phyloP scores from a whole-genome alignment of 2,329 filamentous ascomycete species.

The Ophiosphaerella narmari region DNA sequence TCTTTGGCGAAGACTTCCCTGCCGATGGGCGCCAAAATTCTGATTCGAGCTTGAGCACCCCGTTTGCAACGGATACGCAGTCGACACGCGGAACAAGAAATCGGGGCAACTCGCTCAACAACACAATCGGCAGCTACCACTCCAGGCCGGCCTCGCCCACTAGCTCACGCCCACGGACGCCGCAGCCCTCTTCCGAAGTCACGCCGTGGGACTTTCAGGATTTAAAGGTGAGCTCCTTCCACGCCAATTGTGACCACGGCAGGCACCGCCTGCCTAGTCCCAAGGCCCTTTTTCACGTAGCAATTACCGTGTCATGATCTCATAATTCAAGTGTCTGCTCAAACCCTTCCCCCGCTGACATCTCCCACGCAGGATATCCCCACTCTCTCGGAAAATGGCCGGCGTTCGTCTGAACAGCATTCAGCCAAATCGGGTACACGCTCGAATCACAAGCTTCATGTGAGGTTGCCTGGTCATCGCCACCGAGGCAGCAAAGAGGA shows the following conservation, averaged over 20 bases:
- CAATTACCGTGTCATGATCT: not conserved
- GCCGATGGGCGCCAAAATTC: constrained; percentile 68
- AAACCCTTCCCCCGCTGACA: constrained; percentile 13
- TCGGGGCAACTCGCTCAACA: constrained; percentile 81
- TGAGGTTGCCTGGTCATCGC: constrained; percentile 67
- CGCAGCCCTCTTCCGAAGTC: constrained; percentile 86
- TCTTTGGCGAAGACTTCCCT: constrained; percentile 89
- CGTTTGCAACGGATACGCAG: constrained; percentile 58
- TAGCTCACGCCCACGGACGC: constrained; percentile 79
- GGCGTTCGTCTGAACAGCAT: constrained; percentile 42
- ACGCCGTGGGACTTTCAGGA: constrained; percentile 98
- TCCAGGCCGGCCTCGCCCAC: constrained; percentile 70
- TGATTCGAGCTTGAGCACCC: constrained; percentile 65
- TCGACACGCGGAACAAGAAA: constrained; percentile 69
- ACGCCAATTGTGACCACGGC: not conserved
- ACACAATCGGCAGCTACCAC: constrained; percentile 57
- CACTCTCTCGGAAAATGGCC: constrained; percentile 40
- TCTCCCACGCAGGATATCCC: constrained; percentile 23
- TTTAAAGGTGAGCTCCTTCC: constrained; percentile 59
- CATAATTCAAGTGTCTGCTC: too few relatives aligned
- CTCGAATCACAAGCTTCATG: constrained; percentile 57
- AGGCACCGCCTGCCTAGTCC: not conserved
- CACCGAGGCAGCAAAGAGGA: constrained; percentile 65
- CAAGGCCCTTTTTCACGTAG: not conserved
- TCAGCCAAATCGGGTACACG: constrained; percentile 60